A percentile compares a stretch with the other conserved stretches of the same genome.
These are phyloP conservation scores for Daldinia caldariorum DNA, from an alignment of 495 filamentous ascomycete species.

Conservation along the genomic window DNA sequence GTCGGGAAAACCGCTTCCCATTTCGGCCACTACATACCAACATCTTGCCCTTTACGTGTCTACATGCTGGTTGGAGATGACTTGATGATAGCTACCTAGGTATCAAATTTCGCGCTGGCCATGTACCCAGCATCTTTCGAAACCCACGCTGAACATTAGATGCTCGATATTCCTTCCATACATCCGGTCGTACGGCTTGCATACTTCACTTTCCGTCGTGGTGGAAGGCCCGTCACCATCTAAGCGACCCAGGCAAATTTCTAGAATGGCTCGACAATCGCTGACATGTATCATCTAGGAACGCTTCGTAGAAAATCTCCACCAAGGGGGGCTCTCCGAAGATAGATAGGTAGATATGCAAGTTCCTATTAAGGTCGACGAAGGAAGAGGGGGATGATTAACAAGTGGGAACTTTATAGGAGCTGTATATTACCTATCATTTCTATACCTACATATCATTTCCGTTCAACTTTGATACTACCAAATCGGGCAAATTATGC, in stretches of 20 bases:
- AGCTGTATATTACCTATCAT: no score
- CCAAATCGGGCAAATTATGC: neutral
- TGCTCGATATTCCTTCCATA: conserved; percentile 10
- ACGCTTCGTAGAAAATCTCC: conserved; percentile 4
- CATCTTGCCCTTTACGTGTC: neutral
- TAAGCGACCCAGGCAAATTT: conserved; percentile 1
- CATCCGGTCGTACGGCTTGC: conserved; percentile 12
- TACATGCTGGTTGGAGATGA: conserved; percentile 2
- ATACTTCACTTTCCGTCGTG: neutral
- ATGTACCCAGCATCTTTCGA: conserved; percentile 5
- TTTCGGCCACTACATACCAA: neutral
- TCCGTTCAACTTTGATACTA: conserved; percentile 1
- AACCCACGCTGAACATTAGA: conserved; percentile 3
- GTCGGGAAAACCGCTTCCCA: conserved; percentile 1
- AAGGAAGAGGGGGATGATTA: conserved; percentile 15
- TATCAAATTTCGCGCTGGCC: conserved; percentile 33
- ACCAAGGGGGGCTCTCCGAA: conserved; percentile 5
- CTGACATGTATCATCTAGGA: conserved; percentile 22
- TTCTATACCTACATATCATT: no score
- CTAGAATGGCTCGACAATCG: conserved; percentile 12
- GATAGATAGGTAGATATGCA: neutral
- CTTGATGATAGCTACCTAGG: conserved; percentile 1
- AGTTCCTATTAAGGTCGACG: conserved; percentile 5
- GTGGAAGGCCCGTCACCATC: neutral
- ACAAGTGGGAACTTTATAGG: conserved; percentile 10